A percentile compares a stretch with the other conserved stretches of the same genome.
Conservation (phyloP, 768 basidiomycete genomes). For the Hericium erinaceus region DNA sequence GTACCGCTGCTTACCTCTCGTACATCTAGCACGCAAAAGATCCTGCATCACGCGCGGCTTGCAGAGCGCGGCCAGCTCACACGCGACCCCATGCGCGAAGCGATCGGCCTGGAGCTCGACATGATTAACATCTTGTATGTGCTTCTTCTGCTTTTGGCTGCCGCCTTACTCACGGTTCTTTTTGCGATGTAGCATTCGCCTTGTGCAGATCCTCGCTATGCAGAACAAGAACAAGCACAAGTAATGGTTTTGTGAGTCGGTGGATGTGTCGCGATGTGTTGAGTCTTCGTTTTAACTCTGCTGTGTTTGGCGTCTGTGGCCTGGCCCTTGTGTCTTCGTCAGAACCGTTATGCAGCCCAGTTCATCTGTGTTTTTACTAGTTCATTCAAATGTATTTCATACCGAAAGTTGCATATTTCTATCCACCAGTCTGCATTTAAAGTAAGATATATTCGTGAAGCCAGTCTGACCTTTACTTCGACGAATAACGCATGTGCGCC, state of each 20-base stretch:
- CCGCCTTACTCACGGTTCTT: slow-evolving; percentile 9
- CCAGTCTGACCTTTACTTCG: too few relatives aligned
- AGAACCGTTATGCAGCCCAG: too few relatives aligned
- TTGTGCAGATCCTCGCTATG: slow-evolving; percentile 74
- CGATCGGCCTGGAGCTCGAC: slow-evolving; percentile 71
- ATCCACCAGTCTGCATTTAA: too few relatives aligned
- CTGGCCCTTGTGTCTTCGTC: too few relatives aligned
- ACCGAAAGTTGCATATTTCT: too few relatives aligned
- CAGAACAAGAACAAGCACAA: slow-evolving; percentile 48
- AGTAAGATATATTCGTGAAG: too few relatives aligned
- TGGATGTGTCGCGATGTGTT: too few relatives aligned
- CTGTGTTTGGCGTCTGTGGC: too few relatives aligned
- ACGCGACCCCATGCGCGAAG: slow-evolving; percentile 70
- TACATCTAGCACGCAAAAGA: slow-evolving; percentile 67
- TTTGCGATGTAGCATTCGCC: slow-evolving; percentile 45
- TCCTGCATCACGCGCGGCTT: slow-evolving; percentile 65
- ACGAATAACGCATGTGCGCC: too few relatives aligned
- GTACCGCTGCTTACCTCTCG: background rate
- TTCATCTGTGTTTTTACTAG: too few relatives aligned
- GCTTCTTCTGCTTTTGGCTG: background rate
- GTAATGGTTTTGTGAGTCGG: background rate
- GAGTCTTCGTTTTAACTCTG: too few relatives aligned
- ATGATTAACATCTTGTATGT: slow-evolving; percentile 86
- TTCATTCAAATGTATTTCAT: too few relatives aligned
- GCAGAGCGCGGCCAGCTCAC: slow-evolving; percentile 59